These are phyloP conservation scores for Nowakowskiella sp. DNA, from an alignment of 192 early-diverging fungal species.

Conservation along the genomic window DNA sequence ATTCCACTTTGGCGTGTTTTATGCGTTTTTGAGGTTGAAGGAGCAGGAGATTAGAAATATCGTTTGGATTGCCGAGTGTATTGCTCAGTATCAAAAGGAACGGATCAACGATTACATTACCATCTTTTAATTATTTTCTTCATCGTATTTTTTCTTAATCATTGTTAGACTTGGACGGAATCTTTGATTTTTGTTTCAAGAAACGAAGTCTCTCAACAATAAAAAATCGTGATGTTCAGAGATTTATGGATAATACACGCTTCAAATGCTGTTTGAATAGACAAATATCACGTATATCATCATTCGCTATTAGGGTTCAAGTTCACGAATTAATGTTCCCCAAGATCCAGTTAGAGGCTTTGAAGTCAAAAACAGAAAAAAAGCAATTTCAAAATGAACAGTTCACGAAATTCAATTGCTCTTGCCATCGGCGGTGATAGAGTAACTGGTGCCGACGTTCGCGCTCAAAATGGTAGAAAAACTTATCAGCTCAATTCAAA, in stretches of 20 bases:
- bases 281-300: too few species aligned
- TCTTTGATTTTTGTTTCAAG: background rate
- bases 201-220: too few species aligned
- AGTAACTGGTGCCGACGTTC: constrained; percentile 82
- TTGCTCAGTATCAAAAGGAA: constrained; percentile 95
- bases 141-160: constrained; percentile 1
- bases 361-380: too few species aligned
- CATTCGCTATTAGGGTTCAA: too few species aligned
- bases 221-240: too few species aligned
- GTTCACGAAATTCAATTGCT: constrained; percentile 27
- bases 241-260: too few species aligned
- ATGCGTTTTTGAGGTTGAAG: constrained; percentile 89
- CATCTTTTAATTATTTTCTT: constrained; percentile 59
- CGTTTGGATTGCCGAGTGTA: constrained; percentile 98
- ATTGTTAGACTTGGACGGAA: too few species aligned
- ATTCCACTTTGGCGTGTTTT: constrained; percentile 95
- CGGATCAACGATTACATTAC: constrained; percentile 89
- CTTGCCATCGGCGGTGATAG: constrained; percentile 83
- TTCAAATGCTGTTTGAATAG: too few species aligned
- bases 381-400: background rate
- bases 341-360: too few species aligned
- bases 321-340: too few species aligned
- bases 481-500: background rate
- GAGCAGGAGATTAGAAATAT: constrained; percentile 99
- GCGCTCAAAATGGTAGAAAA: constrained; percentile 84